phyloP scores from a whole-genome alignment of 225 moss, liverwort and hornwort species.

The Pseudoscleropodium purum region DNA sequence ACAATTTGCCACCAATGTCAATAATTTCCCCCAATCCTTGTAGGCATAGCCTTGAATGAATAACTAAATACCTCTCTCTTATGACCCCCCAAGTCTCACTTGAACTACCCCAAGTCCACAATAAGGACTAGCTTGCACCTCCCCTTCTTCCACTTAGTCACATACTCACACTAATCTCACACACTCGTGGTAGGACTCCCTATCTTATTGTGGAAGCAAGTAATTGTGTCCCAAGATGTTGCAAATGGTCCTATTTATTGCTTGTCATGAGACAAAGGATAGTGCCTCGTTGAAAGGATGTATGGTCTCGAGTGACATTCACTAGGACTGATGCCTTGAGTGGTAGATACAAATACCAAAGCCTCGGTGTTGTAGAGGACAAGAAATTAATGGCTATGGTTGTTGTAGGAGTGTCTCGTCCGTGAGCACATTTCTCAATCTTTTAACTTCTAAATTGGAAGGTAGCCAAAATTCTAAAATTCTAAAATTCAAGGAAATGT shows the following conservation, averaged over 20 bases:
- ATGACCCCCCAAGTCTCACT: not conserved
- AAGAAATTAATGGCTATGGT: too few relatives aligned
- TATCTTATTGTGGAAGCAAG: not conserved
- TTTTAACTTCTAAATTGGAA: not conserved
- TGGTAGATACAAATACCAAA: too few relatives aligned
- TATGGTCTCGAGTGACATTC: too few relatives aligned
- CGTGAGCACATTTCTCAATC: too few relatives aligned
- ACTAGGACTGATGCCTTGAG: fast-evolving
- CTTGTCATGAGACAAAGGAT: too few relatives aligned
- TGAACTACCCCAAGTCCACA: not conserved
- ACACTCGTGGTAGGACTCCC: not conserved
- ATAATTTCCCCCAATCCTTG: too few relatives aligned
- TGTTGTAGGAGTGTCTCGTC: too few relatives aligned
- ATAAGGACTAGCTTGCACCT: not conserved
- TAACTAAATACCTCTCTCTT: not conserved
- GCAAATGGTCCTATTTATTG: not conserved
- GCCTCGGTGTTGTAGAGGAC: too few relatives aligned
- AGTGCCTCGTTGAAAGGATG: not conserved
- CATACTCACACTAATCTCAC: not conserved
- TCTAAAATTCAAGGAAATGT: too few relatives aligned
- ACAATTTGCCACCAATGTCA: fast-evolving
- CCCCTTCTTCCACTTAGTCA: not conserved
- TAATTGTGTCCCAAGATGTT: not conserved
- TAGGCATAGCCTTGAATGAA: not conserved
- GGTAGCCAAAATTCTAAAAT: too few relatives aligned